phyloP scores from a whole-genome alignment of 306 rosid genomes.

The Abrus precatorius region DNA sequence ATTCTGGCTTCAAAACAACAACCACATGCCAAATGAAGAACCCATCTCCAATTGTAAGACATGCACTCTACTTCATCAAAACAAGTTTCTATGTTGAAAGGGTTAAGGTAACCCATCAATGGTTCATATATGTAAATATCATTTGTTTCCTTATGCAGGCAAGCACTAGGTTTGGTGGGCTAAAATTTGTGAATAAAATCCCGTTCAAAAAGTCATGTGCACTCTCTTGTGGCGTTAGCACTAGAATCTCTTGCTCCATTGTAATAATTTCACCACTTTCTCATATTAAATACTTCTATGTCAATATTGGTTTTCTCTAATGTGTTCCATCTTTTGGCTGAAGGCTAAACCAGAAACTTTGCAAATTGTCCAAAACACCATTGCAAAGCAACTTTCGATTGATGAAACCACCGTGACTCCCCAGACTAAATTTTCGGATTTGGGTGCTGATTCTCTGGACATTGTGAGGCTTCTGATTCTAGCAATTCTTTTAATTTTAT shows the following conservation, averaged over 20 bases:
- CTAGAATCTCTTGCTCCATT: slow-evolving; percentile 61
- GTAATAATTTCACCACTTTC: slow-evolving; percentile 39
- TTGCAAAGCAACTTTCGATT: slow-evolving; percentile 73
- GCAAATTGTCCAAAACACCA: slow-evolving; percentile 63
- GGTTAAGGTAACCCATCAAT: neutral
- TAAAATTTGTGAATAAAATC: slow-evolving; percentile 49
- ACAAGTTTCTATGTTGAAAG: neutral
- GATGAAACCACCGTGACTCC: slow-evolving; percentile 64
- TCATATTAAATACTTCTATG: neutral
- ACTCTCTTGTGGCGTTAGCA: slow-evolving; percentile 47
- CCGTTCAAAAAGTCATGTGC: slow-evolving; percentile 44
- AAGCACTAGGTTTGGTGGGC: slow-evolving; percentile 54
- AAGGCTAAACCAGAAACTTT: slow-evolving; percentile 69
- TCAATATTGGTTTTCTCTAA: neutral
- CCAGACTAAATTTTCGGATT: slow-evolving; percentile 68
- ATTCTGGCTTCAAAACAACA: slow-evolving; percentile 43
- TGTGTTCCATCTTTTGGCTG: slow-evolving; percentile 25
- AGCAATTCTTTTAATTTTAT: neutral
- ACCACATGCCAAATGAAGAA: slow-evolving; percentile 36
- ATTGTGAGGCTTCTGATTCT: slow-evolving; percentile 50
- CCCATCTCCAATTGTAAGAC: slow-evolving; percentile 48
- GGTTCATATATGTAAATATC: neutral
- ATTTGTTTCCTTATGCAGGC: slow-evolving; percentile 50
- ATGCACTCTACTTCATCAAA: neutral
- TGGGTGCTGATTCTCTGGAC: slow-evolving; percentile 82